A percentile compares a stretch with the other conserved stretches of the same genome.
phyloP scores from a whole-genome alignment of 495 filamentous ascomycete genomes.

The Geopyxis carbonaria region DNA sequence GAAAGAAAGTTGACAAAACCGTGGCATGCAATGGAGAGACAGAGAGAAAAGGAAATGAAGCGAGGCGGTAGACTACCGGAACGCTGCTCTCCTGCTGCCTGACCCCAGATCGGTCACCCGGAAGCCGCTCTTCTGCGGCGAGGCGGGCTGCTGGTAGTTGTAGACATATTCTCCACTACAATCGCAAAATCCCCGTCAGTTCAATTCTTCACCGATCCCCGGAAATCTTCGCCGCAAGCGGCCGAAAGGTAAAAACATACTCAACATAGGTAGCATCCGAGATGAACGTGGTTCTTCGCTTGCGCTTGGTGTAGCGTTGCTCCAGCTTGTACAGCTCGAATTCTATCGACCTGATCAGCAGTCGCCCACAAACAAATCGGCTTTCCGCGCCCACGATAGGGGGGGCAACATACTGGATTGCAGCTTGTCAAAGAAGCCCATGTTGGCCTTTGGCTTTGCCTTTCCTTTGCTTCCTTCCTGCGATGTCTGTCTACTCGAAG shows the following conservation, averaged over 20 bases:
- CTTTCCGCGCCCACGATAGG: background rate
- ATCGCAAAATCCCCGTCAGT: no score
- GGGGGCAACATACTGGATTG: conserved; percentile 35
- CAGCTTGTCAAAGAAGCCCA: conserved; percentile 41
- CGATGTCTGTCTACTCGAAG: no score
- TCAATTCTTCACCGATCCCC: background rate
- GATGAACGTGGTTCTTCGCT: conserved; percentile 70
- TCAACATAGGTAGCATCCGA: conserved; percentile 79
- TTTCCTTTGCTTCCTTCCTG: no score
- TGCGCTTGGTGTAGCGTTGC: conserved; percentile 75
- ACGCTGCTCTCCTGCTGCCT: no score
- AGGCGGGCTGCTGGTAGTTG: conserved; percentile 15
- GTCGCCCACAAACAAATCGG: background rate
- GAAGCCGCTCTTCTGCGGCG: conserved; percentile 21
- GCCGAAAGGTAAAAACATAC: conserved; percentile 45
- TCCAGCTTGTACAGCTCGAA: conserved; percentile 82
- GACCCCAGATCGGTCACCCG: conserved; percentile 15
- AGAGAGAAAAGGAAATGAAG: no score
- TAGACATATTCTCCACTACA: conserved; percentile 24
- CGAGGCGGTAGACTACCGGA: no score
- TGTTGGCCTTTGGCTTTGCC: no score
- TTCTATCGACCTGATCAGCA: background rate
- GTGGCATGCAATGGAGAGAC: no score
- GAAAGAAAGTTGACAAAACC: no score
- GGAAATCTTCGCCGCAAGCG: background rate